Conservation (phyloP, 2,329 filamentous ascomycete genomes). For the Nectriaceae sp. region DNA sequence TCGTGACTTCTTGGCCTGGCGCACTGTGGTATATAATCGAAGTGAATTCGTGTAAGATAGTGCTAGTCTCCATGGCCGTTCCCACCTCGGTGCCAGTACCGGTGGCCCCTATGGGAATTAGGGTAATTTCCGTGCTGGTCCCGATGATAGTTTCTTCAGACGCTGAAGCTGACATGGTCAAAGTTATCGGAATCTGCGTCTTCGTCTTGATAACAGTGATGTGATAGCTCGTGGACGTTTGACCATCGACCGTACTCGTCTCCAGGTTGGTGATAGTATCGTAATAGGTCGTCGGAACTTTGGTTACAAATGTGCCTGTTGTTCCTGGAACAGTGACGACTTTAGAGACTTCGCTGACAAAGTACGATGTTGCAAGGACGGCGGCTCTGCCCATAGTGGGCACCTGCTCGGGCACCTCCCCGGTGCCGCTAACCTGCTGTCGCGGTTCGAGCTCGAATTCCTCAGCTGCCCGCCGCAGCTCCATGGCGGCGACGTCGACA, state of each 20-base stretch:
- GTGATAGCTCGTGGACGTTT: conserved; percentile 4
- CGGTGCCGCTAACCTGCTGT: not conserved
- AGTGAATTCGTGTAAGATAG: conserved; percentile 9
- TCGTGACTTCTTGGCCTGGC: not conserved
- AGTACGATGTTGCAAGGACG: conserved; percentile 6
- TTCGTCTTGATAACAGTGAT: conserved; percentile 12
- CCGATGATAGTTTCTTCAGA: conserved; percentile 5
- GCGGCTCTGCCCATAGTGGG: not conserved
- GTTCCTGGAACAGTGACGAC: conserved; percentile 22
- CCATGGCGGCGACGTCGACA: not conserved
- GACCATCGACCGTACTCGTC: conserved; percentile 3
- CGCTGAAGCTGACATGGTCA: not conserved
- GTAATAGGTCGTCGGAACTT: conserved; percentile 12
- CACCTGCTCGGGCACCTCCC: conserved; percentile 3
- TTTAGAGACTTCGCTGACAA: conserved; percentile 14
- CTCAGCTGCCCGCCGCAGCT: not conserved
- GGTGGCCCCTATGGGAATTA: conserved; percentile 1
- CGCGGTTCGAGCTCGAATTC: not conserved
- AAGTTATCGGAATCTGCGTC: conserved; percentile 1
- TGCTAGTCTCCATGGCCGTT: too few relatives aligned
- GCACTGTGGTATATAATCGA: conserved; percentile 5
- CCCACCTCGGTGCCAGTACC: conserved; percentile 1
- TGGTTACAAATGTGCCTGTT: conserved; percentile 21
- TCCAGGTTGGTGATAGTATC: conserved; percentile 1
- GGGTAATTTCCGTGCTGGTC: conserved; percentile 13